These are phyloP conservation scores for Dovyalis caffra DNA, from an alignment of 345 rosid genomes.

Conservation along the genomic window DNA sequence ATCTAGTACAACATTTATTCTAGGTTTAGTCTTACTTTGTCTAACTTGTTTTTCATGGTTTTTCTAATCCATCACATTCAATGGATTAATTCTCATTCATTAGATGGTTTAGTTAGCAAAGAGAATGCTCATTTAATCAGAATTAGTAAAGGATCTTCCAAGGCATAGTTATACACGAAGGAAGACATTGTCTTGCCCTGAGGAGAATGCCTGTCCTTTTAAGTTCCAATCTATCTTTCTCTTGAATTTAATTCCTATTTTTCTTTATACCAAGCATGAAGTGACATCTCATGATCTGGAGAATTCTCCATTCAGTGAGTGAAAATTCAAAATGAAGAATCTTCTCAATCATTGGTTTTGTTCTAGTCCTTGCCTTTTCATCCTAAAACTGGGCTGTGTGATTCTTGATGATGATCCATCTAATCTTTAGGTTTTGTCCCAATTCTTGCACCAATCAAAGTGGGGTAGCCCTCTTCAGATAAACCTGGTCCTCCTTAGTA, in stretches of 20 bases:
- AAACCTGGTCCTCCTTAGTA: neutral
- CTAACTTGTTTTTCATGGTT: neutral
- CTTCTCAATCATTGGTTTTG: neutral
- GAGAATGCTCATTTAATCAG: neutral
- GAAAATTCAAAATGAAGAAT: neutral
- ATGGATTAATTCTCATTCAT: neutral
- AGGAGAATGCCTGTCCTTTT: neutral
- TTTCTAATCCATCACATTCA: neutral
- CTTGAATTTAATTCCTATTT: neutral
- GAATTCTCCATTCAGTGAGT: neutral
- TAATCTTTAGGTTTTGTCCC: neutral
- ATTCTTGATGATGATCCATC: neutral
- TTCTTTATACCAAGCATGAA: neutral
- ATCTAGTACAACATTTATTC: neutral
- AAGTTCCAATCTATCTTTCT: neutral
- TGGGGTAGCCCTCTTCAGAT: neutral
- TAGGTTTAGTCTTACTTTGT: neutral
- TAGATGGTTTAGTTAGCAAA: neutral
- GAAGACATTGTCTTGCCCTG: neutral
- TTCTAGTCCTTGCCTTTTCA: neutral
- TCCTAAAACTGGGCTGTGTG: neutral
- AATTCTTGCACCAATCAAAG: neutral
- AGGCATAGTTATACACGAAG: neutral
- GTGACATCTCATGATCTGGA: neutral
- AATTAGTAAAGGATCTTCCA: neutral